Evolutionary conservation across 176 grass and related monocot genomes (phyloP), one percentile per base, ranked within the genome.

Genomic region (Stipa capillata): DNA sequence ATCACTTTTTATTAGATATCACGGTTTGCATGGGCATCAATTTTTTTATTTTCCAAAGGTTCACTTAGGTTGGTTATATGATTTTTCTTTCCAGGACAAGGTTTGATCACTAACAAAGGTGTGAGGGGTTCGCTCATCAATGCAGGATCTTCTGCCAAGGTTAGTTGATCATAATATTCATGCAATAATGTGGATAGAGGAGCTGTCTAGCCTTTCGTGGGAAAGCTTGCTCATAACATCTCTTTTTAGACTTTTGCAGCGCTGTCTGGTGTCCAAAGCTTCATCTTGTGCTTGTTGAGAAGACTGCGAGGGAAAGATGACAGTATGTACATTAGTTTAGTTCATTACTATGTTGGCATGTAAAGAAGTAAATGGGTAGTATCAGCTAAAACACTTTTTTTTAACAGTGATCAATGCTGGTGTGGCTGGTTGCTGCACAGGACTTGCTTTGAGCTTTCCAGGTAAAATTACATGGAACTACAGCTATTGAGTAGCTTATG

Each of bases 371-470:
- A 85, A 52, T 73, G 8, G 82, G 4, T 12, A 62, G 47, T 74
- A 48, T 83, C 58, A 62, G 41, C 73, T 65, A 60, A 63, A 51
- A 70, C 54, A 57, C 50, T 67, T 54, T 43, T 54, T 24, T 69
- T 72, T 23, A 70, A 61, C 79, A 97, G 94, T 87, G 34, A 82
- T 91, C 72, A 94, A 97, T 92, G 89, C 91, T 29, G 87, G 89
- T n/a, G 62, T 97, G 28, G 91, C 91, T 54, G 94, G 89, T 79
- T 97, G 94, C 54, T 94, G 89, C 76, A 97, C 94, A 24, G 91
- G 91, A 45, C 70, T 94, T 89, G 94, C 94, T 88, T 88, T 97
- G 87, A 92, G 91, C 51, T 94, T 97, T 90, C 94, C 91, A 87
- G 91, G 94, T 97, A 93, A 24, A 71, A 34, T 25, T 76, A 61